Evolutionary conservation across 176 grass and related monocot species (phyloP), one percentile per base, ranked within the genome.

Genomic region (Musa schizocarpa): DNA sequence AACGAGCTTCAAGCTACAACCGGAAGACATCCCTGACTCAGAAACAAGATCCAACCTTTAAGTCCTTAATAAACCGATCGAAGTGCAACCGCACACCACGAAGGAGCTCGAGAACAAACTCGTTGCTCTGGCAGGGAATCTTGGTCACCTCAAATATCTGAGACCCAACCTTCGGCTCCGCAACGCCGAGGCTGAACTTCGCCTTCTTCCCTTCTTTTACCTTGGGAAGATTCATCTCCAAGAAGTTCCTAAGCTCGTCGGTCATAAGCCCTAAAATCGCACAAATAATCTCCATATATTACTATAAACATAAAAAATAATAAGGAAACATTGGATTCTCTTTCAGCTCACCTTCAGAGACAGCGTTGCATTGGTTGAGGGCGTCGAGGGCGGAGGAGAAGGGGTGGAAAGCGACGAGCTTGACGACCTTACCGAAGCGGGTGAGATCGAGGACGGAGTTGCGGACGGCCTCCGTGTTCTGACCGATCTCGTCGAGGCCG

Each of bases 201-300:
- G 87, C 87, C 74, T 96, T 96, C 93, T 92, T 96, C 56, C 84
- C 81, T 55, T 96, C 89, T 86, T 96, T 92, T 2, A 80, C 79
- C 74, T 96, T 96, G 3, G 93, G 93, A 12, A 96, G 74, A 71
- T 90, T 96, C 58, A 92, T 66, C 71, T 96, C 87, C 74, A 92
- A 69, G 71, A 96, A 96, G 85, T 81, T 92, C 77, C 89, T 92
- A 73, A 96, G 65, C 81, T 92, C 93, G 53, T 96, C 87, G 8
- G 89, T 96, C 93, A 96, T 96, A 66, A 90, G 82, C 51, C 92
- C 89, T 96, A 75, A 34, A 64, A 50, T 11, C 67, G 56, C 51
- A 61, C 14, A 0, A 11, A 50, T 64, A 89, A 96, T 69, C 12
- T 62, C 20, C 57, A 14, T n/a, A 1, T 19, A 62, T 62, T 57